These are phyloP conservation scores for Leccinellum albellum DNA, from an alignment of 768 basidiomycete genomes.

Conservation along the genomic window DNA sequence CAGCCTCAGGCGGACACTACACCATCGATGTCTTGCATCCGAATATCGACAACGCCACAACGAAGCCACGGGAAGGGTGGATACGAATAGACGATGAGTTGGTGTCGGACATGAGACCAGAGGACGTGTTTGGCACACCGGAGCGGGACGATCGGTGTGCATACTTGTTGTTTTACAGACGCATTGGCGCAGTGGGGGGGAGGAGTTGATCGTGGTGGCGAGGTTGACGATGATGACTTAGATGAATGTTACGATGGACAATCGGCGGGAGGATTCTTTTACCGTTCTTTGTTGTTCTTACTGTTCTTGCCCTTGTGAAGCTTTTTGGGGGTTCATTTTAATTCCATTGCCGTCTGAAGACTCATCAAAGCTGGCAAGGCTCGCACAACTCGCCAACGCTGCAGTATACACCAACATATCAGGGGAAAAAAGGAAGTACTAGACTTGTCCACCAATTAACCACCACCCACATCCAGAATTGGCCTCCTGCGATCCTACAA, in stretches of 20 bases:
- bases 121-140: constrained; percentile 63
- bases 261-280: not conserved
- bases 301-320: not conserved
- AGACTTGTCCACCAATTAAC: not conserved
- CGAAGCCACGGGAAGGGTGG: constrained; percentile 64
- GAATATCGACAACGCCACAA: constrained; percentile 44
- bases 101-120: constrained; percentile 64
- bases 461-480: not conserved
- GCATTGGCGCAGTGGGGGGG: constrained; percentile 37
- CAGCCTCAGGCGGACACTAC: constrained; percentile 92
- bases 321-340: not conserved
- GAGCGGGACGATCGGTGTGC: constrained; percentile 67
- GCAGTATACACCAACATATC: no score
- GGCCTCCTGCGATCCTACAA: no score
- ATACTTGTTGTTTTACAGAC: constrained; percentile 83
- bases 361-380: no score
- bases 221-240: no score
- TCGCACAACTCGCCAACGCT: no score
- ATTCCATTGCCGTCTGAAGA: no score
- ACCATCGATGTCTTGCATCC: constrained; percentile 87
- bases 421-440: not conserved
- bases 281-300: not conserved
- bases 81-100: constrained; percentile 92
- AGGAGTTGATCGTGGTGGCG: not conserved
- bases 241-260: no score